Base-by-base conservation (phyloP, 768 basidiomycete species). In the Butyriboletus loyo region DNA sequence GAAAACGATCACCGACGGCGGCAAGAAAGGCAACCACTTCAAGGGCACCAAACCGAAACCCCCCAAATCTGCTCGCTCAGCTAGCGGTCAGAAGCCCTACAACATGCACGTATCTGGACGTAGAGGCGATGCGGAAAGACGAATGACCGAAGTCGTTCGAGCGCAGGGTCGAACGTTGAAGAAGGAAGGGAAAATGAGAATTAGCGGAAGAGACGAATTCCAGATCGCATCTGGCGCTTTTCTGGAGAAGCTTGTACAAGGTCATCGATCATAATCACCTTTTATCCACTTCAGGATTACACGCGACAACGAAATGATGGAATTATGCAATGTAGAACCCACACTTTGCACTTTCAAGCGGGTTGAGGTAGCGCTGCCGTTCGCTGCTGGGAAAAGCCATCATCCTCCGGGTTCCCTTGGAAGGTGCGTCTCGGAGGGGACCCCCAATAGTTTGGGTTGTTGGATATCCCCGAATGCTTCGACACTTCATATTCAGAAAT, bases 81-180 rank as follows among this genome's bases (percentile, higher is more conserved):
- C 39, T 60, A 65, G 55, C 68, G 55, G 58, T 30, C 52, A 36
- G 10, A 66, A 39, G n/a, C n/a, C 37, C 21, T 56, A 55, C 55
- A n/a, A 75, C 58, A 70, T 76, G 73, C 73, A 75, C 38, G 27
- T 56, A 30, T 58, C 51, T 5, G 62, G 73, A 53, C 59, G 73
- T 71, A 51, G 73, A 70, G 64, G 64, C 4, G 84, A 82, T 30
- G 82, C 86, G 13, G 92, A 92, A 71, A 77, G 75, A 66, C 81
- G 93, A 30, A 98, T 98, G 95, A 84, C 87, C 62, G 82, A 82
- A 49, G 82, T 87, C 38, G 93, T 96, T 28, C 82, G 95, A 39
- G 77, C 80, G 13, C 91, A 92, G 64, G 95, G 94, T 9, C 79
- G 89, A 46, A 71, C 89, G 51, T 81, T 83, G 50, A 95, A 87